phyloP scores from a whole-genome alignment of 2,329 filamentous ascomycete genomes.

The Calonectria pseudoturangicola region DNA sequence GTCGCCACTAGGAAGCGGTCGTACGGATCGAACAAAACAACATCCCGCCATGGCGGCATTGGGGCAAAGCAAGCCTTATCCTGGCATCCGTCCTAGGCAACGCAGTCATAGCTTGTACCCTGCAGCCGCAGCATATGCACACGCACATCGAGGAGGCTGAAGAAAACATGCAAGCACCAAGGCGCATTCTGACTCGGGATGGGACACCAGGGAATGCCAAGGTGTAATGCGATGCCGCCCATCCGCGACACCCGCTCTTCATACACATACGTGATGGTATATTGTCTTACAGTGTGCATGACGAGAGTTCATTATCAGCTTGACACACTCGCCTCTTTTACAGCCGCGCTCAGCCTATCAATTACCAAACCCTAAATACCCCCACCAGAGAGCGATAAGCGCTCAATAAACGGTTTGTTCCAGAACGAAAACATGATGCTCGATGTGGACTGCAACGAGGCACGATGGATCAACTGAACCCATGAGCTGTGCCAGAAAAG shows the following conservation, averaged over 20 bases:
- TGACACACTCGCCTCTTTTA: background rate
- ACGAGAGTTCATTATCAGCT: conserved; percentile 10
- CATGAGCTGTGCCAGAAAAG: conserved; percentile 24
- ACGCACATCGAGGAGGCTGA: conserved; percentile 1
- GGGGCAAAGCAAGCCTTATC: conserved; percentile 1
- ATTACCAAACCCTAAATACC: conserved; percentile 4
- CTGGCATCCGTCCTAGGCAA: background rate
- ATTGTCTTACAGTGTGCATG: background rate
- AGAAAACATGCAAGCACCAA: conserved; percentile 2
- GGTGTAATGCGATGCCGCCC: conserved; percentile 6
- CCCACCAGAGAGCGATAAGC: conserved; percentile 23
- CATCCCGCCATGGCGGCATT: conserved; percentile 3
- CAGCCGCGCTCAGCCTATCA: conserved; percentile 10
- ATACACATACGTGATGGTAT: background rate
- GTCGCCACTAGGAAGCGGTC: conserved; percentile 17
- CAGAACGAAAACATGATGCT: conserved; percentile 9
- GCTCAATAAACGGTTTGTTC: conserved; percentile 14
- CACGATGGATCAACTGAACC: conserved; percentile 13
- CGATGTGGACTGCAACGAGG: conserved; percentile 7
- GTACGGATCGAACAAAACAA: conserved; percentile 10
- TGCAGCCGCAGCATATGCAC: background rate
- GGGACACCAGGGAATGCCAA: background rate
- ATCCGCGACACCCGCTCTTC: background rate
- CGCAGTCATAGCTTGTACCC: background rate
- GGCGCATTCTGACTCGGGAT: background rate